A percentile compares a stretch with the other conserved stretches of the same genome.
These are phyloP conservation scores for Chaetomium sp. DNA, from an alignment of 2,329 filamentous ascomycete genomes.

Conservation along the genomic window DNA sequence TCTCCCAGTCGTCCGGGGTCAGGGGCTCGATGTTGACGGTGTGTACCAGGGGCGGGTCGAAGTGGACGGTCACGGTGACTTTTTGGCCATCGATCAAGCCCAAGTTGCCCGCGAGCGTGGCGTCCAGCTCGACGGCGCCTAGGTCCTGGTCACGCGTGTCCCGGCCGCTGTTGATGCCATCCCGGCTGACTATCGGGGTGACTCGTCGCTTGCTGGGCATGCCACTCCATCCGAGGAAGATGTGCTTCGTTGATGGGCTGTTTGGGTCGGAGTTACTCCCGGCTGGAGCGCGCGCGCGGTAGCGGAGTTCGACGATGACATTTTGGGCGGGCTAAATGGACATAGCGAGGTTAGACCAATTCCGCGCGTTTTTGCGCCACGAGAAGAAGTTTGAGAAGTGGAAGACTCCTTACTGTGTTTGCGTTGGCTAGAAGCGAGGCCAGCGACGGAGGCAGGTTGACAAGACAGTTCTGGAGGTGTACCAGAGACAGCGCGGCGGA, in stretches of 20 bases:
- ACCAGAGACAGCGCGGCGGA: slow-evolving; percentile 79
- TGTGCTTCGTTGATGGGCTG: slow-evolving; percentile 52
- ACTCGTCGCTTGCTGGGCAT: slow-evolving; percentile 88
- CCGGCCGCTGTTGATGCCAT: slow-evolving; percentile 59
- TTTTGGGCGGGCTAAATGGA: slow-evolving; percentile 73
- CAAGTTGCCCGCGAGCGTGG: slow-evolving; percentile 70
- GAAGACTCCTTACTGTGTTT: slow-evolving; percentile 63
- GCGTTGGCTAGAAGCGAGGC: slow-evolving; percentile 81
- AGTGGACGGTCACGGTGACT: slow-evolving; percentile 64
- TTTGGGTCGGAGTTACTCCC: slow-evolving; percentile 34
- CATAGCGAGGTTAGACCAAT: slow-evolving; percentile 12
- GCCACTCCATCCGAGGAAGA: slow-evolving; percentile 94
- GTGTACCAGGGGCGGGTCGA: slow-evolving; percentile 85
- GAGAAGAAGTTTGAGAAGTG: no score
- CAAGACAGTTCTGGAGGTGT: slow-evolving; percentile 87
- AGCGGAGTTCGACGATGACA: slow-evolving; percentile 88
- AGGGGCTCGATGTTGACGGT: slow-evolving; percentile 96
- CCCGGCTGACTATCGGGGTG: slow-evolving; percentile 64
- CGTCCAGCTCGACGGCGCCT: slow-evolving; percentile 76
- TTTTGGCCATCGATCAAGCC: slow-evolving; percentile 78
- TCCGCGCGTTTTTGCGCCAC: not conserved
- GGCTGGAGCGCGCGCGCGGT: slow-evolving; percentile 50
- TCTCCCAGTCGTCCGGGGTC: slow-evolving; percentile 96
- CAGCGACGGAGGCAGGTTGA: slow-evolving; percentile 81
- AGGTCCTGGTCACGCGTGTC: slow-evolving; percentile 66